Base-by-base conservation (phyloP, 2,329 filamentous ascomycete genomes). In the Bipolaris victoriae region DNA sequence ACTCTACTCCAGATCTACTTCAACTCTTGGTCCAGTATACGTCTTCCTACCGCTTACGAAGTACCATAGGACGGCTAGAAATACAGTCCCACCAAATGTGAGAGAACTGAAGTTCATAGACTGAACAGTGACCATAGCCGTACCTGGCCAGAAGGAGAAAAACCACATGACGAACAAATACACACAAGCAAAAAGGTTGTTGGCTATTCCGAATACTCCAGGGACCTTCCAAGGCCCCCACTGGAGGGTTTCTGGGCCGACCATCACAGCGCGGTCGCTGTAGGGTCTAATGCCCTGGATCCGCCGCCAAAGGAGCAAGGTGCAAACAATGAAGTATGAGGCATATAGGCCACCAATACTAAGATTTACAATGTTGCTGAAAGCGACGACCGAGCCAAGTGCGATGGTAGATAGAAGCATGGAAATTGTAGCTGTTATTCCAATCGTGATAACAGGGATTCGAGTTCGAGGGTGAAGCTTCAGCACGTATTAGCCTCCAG, bases 381-480 rank as follows among this genome's bases (percentile, higher is more conserved):
- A 65, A 3, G 62, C 64, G 11, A 49, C 44, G 1, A 49, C 51
- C 0, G 52, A 60, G 9, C 60, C 60, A 24, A 66, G 47, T 3
- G 49, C 49, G 35, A 65, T 60, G 20, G 63, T 57, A 1, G 57
- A 57, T 24, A 63, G 33, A 6, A 65, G 56, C 15, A 64, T 48
- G 1, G 43, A 47, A 33, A 60, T 33, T 4, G 33, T 24, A 10
- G 52, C 50, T 2, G 54, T 55, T 7, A 57, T 53, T 46, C 76
- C 66, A 54, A 82, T 76, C 1, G 78, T 71, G 60, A 80, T 80
- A 20, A 81, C 68, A 1, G 80, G 79, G 4, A 60, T 51, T 0
- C 36, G 1, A 1, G 47, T 55, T 16, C 11, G 10, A 31, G 15
- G 46, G 18, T 33, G 47, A 29, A 55, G 29, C 52, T 52, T 37